Evolutionary conservation across 2,329 filamentous ascomycete genomes (phyloP), one percentile per base, ranked within the genome.

Genomic region (Ampelomyces quisqualis): DNA sequence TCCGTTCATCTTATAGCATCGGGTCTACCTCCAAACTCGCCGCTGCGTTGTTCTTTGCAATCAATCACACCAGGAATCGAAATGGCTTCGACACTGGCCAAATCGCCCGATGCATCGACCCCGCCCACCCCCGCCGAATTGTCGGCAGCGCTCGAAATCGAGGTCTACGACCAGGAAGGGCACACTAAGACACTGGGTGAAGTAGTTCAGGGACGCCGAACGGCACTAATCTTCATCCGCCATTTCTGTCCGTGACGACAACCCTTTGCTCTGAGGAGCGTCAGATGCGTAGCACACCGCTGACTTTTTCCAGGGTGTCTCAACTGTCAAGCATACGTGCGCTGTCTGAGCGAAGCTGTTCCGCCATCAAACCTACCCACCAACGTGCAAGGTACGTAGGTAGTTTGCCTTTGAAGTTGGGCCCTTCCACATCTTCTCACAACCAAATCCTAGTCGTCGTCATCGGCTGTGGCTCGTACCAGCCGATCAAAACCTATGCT

Each of bases 301-400:
- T 34, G 32, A 32, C n/a, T 6, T 22, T 21, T 14, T 1, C 17
- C 14, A 58, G 57, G 57, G 55, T 60, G 57, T 22, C 19, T 55
- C n/a, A 60, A 57, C 19, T 60, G 57, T 26, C 53, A 58, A 45
- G 53, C 48, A 2, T 60, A 58, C 18, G 47, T 60, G 7, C 45
- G 51, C 4, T 38, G 33, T 11, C 47, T 60, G 9, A 53, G 51
- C 36, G 42, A 51, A 11, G 39, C 45, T 3, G 45, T 60, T 10
- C 55, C 57, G 10, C 55, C 49, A 2, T 49, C 46, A 3, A 51
- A 43, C 2, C 35, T 60, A 2, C 53, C 55, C n/a, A 3, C 38
- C 1, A 43, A 47, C 21, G 57, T 49, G 3, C 55, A 57, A 33
- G 47, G 56, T 59, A 49, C 3, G 50, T 33, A 9, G 0, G 2